Base-by-base conservation (phyloP, 345 rosid species). In the Luvunga scandens region DNA sequence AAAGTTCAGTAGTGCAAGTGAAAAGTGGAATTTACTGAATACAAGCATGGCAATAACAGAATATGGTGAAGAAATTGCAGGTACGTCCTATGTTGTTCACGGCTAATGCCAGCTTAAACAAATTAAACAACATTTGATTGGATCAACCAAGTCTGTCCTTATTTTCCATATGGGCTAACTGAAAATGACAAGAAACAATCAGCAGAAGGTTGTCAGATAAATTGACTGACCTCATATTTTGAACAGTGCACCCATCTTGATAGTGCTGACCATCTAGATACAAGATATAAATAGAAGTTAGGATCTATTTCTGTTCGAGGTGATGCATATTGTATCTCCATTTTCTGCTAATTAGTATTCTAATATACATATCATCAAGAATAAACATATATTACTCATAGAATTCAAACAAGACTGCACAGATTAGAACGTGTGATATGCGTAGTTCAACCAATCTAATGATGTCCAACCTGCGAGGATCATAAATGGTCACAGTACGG, bases 161-260 rank as follows among this genome's bases (percentile, higher is more conserved):
- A 45, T 33, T 66, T 30, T 66, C 71, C 24, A 53, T 2, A 31
- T 13, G 3, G 45, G 24, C 18, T 66, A 33, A 50, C 25, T 1
- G 3, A 74, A 75, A 24, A 73, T 56, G 33, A 28, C 69, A 68
- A 73, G 55, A 70, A 69, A 30, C 3, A 39, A 57, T 33, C 1
- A 38, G 60, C 2, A 66, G 76, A 75, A 59, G 6, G 42, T 45
- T 8, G 3, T 7, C 13, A 36, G 66, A 45, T 53, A 36, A 9
- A 75, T 45, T 4, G 56, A 81, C 89, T 75, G 22, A 90, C 92
- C 91, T 90, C 95, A 78, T 90, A 90, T 84, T 90, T 90, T 76
- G 93, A 88, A 84, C 95, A 91, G 60, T 87, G 82, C 38, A 83
- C 85, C 92, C 92, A 87, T 82, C 93, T 87, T 78, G 92, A 77